Percentiles rank a stretch among this genome's conserved stretches.
Conservation (phyloP, 129 eudicot genomes). For the Glebionis coronaria region DNA sequence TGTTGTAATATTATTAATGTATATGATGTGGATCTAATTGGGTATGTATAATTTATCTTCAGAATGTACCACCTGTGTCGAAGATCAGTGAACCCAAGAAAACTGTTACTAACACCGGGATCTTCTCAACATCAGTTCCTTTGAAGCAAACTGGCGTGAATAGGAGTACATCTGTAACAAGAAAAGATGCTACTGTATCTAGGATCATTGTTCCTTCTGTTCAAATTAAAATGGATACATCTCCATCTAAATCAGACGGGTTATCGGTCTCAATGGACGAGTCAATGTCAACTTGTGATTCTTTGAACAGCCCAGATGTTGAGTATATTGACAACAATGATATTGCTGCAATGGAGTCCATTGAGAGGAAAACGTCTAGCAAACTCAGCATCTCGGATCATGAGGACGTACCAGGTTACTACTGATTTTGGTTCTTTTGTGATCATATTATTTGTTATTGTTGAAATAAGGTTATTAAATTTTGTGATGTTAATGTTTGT, state of each 20-base stretch:
- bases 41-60: slow-evolving; percentile 9
- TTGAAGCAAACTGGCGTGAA: slow-evolving; percentile 27
- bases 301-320: slow-evolving; percentile 81
- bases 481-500: slow-evolving; percentile 1
- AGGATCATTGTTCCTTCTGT: slow-evolving; percentile 33
- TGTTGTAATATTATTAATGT: too few relatives aligned
- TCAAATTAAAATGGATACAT: slow-evolving; percentile 47
- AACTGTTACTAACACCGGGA: slow-evolving; percentile 29
- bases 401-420: slow-evolving; percentile 49
- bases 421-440: slow-evolving; percentile 36
- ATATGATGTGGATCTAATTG: not conserved
- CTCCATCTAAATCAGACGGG: slow-evolving; percentile 52
- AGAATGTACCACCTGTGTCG: slow-evolving; percentile 54
- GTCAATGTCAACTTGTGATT: slow-evolving; percentile 80
- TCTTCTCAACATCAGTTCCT: slow-evolving; percentile 32
- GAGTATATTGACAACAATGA: slow-evolving; percentile 81
- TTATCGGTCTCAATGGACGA: slow-evolving; percentile 76
- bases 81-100: slow-evolving; percentile 54
- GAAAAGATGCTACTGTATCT: slow-evolving; percentile 29
- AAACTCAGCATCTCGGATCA: slow-evolving; percentile 67
- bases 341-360: slow-evolving; percentile 64
- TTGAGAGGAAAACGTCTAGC: slow-evolving; percentile 63
- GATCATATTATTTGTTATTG: not conserved
- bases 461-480: not conserved
- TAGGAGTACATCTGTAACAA: slow-evolving; percentile 12